Evolutionary conservation across 129 eudicot species (phyloP), one percentile per base, ranked within the genome.

Genomic region (Scalesia atractyloides): DNA sequence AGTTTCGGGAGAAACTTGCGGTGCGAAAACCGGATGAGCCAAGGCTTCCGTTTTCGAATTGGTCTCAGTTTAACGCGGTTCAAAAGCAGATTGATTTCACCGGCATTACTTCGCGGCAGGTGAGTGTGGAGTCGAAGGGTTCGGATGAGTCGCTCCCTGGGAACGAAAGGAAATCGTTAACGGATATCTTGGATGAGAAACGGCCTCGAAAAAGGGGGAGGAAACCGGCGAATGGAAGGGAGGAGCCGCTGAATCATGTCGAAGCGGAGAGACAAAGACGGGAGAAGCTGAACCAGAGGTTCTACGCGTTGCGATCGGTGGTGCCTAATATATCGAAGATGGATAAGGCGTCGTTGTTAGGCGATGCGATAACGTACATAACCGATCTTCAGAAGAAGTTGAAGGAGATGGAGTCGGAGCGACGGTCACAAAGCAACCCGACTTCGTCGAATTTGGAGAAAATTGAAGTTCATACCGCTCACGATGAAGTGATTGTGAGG

Each of bases 291-390:
- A 94, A 94, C 87, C 99, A 90, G 69, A 72, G 97, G 56, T 95
- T 95, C 50, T 90, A 86, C 73, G 99, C 99, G 0, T 73, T 95
- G 33, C 78, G 99, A 48, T 93, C 99, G 0, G 96, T 94, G n/a
- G 99, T 94, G 5, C 99, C 99, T 2, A 94, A 88, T 63, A 89
- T 95, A 9, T 90, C 99, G 2, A 95, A 89, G 73, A 95, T 88
- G 97, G 99, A 95, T 64, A 95, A 90, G 76, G 99, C 99, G 5
- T 94, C 99, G 22, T 81, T 94, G 22, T 73, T 94, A 56, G 99
- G 97, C 0, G 99, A 94, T 66, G 97, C 99, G 13, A 94, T 94
- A 47, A 86, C 97, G 65, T 86, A 94, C 84, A 90, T 94, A 54
- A 90, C 96, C 4, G 96, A 94, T 74, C 89, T 94, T 18, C 96